A percentile compares a stretch with the other conserved stretches of the same genome.
Evolutionary conservation across 495 filamentous ascomycete genomes (phyloP).

Genomic region (Penicillium steckii): DNA sequence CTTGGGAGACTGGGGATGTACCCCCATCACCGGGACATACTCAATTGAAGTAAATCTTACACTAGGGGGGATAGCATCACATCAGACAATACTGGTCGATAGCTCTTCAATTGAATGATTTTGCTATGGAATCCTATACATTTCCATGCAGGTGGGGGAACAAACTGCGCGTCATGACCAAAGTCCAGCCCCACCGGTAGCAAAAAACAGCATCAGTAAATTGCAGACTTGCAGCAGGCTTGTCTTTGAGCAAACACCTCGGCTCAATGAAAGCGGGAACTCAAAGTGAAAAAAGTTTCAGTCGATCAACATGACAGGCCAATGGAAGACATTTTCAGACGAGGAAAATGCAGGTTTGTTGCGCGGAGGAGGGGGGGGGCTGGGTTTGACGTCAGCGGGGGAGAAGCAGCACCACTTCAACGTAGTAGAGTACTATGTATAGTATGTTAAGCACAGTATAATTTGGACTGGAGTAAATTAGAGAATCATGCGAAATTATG

Average conservation of each 20-base stretch:
- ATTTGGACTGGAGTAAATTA: neutral
- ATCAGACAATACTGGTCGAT: no score
- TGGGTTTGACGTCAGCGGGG: conserved; percentile 1
- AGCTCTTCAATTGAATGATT: no score
- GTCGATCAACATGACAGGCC: neutral
- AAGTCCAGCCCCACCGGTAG: neutral
- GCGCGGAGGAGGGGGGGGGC: neutral
- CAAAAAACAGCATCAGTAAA: neutral
- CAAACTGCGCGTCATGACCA: neutral
- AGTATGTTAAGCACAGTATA: no score
- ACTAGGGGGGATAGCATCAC: no score
- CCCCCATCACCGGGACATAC: conserved; percentile 51
- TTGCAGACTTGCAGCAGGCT: neutral
- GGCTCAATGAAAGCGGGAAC: neutral
- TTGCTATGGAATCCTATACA: no score
- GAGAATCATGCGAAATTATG: no score
- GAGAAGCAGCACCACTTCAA: neutral
- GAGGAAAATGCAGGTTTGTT: neutral
- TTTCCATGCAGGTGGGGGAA: no score
- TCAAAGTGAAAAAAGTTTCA: neutral
- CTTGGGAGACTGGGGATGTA: conserved; percentile 57
- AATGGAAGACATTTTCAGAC: neutral
- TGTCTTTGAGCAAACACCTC: neutral
- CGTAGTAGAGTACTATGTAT: no score
- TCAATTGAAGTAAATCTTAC: conserved; percentile 3